Conservation (phyloP, 306 rosid genomes). For the Quercus alba region DNA sequence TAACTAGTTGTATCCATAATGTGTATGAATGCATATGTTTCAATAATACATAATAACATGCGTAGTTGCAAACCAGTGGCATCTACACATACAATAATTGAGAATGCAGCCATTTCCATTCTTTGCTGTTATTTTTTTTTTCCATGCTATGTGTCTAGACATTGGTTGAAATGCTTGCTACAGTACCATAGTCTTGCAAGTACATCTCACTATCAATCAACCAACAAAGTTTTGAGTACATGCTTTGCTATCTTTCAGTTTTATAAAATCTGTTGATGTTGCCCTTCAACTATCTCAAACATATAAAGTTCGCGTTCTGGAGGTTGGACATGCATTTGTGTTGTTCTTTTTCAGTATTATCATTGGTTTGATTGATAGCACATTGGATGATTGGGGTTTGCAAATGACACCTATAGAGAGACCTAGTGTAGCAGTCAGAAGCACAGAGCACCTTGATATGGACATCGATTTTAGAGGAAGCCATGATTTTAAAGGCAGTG, state of each 20-base stretch:
- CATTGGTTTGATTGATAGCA: constrained; percentile 48
- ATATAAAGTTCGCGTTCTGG: constrained; percentile 37
- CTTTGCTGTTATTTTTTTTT: not conserved
- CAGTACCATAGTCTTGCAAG: not conserved
- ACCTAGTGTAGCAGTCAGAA: constrained; percentile 32
- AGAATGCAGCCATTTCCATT: too few species aligned
- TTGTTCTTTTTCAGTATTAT: constrained; percentile 50
- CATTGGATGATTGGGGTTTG: constrained; percentile 59
- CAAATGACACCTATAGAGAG: constrained; percentile 29
- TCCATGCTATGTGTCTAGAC: not conserved
- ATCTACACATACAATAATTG: not conserved
- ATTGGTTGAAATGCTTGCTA: not conserved
- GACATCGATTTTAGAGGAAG: constrained; percentile 43
- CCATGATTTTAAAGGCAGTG: constrained; percentile 22
- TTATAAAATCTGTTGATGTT: constrained; percentile 44
- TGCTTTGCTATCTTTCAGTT: constrained; percentile 42
- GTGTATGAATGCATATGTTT: not conserved
- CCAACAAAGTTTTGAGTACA: constrained; percentile 5
- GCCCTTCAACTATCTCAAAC: constrained; percentile 57
- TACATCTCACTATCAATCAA: not conserved
- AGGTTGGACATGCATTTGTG: constrained; percentile 61
- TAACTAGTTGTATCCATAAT: not conserved
- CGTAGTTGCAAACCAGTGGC: not conserved
- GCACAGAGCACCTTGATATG: constrained; percentile 22
- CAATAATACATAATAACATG: not conserved